These are phyloP conservation scores for Aspergillus sp. DNA, from an alignment of 2,329 filamentous ascomycete species.

Conservation along the genomic window DNA sequence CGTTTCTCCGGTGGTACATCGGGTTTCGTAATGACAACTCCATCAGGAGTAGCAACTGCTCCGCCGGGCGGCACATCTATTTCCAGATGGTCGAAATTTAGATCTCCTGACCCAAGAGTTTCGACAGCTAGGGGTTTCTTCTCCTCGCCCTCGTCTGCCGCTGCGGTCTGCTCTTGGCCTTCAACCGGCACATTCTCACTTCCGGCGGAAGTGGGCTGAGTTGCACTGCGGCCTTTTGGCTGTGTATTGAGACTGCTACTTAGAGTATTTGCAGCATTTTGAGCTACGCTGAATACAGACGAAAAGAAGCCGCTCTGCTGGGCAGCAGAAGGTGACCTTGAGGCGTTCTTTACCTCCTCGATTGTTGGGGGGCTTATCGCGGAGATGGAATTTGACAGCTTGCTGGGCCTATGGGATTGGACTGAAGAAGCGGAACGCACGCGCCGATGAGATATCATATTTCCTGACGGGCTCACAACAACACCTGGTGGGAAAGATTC, in stretches of 20 bases:
- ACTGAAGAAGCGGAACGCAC: constrained; percentile 52
- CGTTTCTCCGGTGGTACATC: constrained; percentile 26
- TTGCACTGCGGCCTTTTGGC: constrained; percentile 36
- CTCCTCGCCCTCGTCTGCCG: constrained; percentile 28
- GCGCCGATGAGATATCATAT: constrained; percentile 69
- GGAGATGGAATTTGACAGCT: constrained; percentile 71
- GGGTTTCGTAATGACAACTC: constrained; percentile 32
- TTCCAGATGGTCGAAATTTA: constrained; percentile 84
- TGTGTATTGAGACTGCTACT: constrained; percentile 57
- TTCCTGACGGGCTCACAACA: constrained; percentile 59
- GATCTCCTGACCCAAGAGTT: constrained; percentile 81
- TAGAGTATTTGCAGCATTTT: constrained; percentile 83
- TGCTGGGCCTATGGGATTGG: constrained; percentile 63
- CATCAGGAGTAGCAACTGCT: constrained; percentile 32
- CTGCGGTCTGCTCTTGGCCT: constrained; percentile 13
- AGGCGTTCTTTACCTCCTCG: constrained; percentile 54
- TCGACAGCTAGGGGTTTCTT: constrained; percentile 74
- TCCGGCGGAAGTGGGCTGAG: constrained; percentile 18
- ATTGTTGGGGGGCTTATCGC: constrained; percentile 71
- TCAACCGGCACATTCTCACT: constrained; percentile 16
- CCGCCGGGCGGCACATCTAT: constrained; percentile 47
- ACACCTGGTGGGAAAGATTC: constrained; percentile 39
- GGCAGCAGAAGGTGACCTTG: constrained; percentile 54
- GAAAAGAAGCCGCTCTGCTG: constrained; percentile 74
- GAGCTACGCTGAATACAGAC: constrained; percentile 84